These are phyloP conservation scores for Naegleria lovaniensis DNA, from an alignment of 208 protist species.

Conservation along the genomic window DNA sequence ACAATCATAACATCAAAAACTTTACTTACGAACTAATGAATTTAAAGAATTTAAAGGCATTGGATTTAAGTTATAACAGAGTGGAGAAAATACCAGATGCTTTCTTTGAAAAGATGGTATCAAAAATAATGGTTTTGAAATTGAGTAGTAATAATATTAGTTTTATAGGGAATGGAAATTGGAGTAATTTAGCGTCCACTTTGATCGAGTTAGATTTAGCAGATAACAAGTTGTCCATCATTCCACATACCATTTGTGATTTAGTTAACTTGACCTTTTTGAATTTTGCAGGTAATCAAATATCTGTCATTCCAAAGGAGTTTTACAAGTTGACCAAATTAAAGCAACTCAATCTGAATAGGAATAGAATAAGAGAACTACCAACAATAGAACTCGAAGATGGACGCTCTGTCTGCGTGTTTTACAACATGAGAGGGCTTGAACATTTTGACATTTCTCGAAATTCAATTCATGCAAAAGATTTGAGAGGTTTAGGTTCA, in stretches of 20 bases:
- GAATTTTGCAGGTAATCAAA: background rate
- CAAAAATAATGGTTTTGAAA: background rate
- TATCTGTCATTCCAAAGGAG: background rate
- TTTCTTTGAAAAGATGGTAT: background rate
- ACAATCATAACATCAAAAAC: background rate
- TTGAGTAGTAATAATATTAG: background rate
- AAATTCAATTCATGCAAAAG: background rate
- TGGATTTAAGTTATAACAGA: background rate
- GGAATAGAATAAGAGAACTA: background rate
- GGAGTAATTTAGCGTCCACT: background rate
- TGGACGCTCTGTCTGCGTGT: background rate
- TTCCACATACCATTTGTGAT: background rate
- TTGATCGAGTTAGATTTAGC: background rate
- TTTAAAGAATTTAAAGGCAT: background rate
- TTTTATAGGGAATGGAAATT: background rate
- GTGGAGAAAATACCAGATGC: background rate
- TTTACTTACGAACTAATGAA: background rate
- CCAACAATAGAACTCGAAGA: background rate
- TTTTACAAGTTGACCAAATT: background rate
- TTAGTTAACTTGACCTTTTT: background rate
- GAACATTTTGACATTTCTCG: background rate
- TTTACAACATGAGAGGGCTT: background rate
- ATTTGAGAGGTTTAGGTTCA: background rate
- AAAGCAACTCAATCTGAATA: background rate
- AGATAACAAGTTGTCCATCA: background rate